Evolutionary conservation across 805 yeast genomes (phyloP), one percentile per base, ranked within the genome.

Genomic region (Suhomyces pyralidae): DNA sequence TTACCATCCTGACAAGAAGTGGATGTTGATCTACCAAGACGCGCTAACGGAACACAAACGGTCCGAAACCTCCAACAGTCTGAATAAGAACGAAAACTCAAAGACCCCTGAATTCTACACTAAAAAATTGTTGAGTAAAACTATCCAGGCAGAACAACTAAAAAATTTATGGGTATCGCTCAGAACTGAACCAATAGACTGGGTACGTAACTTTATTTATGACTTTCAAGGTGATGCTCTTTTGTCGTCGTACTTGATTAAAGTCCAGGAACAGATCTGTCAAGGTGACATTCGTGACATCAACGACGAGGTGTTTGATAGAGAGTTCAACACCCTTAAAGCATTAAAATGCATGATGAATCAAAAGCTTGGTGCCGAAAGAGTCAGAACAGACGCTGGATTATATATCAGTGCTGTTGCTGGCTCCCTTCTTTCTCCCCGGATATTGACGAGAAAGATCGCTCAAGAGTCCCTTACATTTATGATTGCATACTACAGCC

Each of bases 1-100:
- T 59, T 91, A 87, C 64, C 81, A 87, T 43, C 73, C 82, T 0
- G 89, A 86, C 47, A 89, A 90, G 61, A 93, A 93, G 69, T 91
- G 97, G 96, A 84, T 89, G 86, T 78, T 92, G 58, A 86, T 92
- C 40, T 83, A 87, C 58, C 97, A 92, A 67, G 97, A 91, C 66
- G 83, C 86, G 22, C 78, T 89, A 45, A 81, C 92, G 6, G 97
- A 91, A 61, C 77, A 77, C 61, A 86, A 86, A 61, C 83, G 86
- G 58, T 67, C 65, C 50, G 68, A 67, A 51, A 54, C 71, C 44
- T 59, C 50, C 14, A 50, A 55, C 20, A 54, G 12, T 20, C 17
- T 48, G n/a, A 61, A 58, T 40, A 61, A 61, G 47, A 70, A 64
- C 36, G 72, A 67, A 49, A 60, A 60, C 51, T 62, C 70, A 20